Base-by-base conservation (phyloP, 2,329 filamentous ascomycete genomes). In the Decorospora gaudefroyi region DNA sequence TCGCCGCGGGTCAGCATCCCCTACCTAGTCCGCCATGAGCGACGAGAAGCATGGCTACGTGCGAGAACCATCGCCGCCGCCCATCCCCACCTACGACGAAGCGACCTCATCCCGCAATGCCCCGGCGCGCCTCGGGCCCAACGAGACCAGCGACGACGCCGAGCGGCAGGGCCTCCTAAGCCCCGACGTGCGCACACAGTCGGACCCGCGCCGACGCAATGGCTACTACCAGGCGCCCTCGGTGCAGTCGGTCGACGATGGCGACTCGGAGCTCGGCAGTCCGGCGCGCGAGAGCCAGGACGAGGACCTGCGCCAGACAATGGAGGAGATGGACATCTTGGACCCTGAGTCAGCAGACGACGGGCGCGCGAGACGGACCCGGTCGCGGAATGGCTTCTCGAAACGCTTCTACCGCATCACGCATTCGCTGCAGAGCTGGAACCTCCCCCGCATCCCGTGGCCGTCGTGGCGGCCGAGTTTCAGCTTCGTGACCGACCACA, bases 61-160 rank as follows among this genome's bases (percentile, higher is more conserved):
- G 15, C 59, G 34, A 44, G 57, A 69, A 79, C 82, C 62, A 73
- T 78, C 51, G 7, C 53, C 53, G 12, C 77, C 86, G 31, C 86
- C 88, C 21, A 92, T 93, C 66, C 89, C 88, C 19, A 84, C 84
- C 30, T 93, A 93, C 71, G 88, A 92, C 70, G 88, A 95, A 74
- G 88, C 89, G 52, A 80, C 81, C 47, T 82, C 83, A 12, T 82
- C 80, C 22, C 75, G 78, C 38, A 55, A 59, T 46, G 45, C 48
- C 40, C 76, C 78, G 13, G 81, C 80, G 15, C 69, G 68, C 49
- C 73, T 76, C 26, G 78, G 77, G 28, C 73, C 76, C 49, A 78
- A 82, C 62, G 81, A 86, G 69, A 77, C 81, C 63, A 83, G 82
- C 65, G 79, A 84, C 69, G 83, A 90, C 65, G 81, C 82, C 41